Conservation (phyloP, 495 filamentous ascomycete species). For the Daldinia grandis region DNA sequence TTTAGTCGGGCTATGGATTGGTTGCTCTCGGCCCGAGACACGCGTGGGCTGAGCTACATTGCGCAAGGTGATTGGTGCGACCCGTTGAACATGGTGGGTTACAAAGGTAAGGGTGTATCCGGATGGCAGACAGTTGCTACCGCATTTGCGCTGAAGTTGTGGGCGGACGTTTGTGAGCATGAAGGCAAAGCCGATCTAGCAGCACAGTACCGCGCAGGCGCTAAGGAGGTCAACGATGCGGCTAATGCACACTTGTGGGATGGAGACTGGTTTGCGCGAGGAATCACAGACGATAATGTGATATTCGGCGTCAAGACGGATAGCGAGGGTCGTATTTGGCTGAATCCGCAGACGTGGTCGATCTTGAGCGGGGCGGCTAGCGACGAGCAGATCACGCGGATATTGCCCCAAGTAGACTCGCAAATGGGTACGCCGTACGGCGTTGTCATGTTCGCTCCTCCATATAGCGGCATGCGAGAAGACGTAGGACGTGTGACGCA, state of each 20-base stretch:
- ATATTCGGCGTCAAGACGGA: constrained; percentile 60
- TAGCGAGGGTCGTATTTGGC: constrained; percentile 63
- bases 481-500: constrained; percentile 67
- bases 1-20: constrained; percentile 64
- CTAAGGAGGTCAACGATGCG: constrained; percentile 56
- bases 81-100: constrained; percentile 68
- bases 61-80: constrained; percentile 68
- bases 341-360: constrained; percentile 64
- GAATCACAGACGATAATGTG: constrained; percentile 64
- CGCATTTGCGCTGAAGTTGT: constrained; percentile 58
- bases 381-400: constrained; percentile 51
- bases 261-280: constrained; percentile 64
- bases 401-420: constrained; percentile 59
- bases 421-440: constrained; percentile 63
- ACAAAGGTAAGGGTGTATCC: constrained; percentile 63
- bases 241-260: constrained; percentile 65
- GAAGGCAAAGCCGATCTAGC: constrained; percentile 52
- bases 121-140: constrained; percentile 66
- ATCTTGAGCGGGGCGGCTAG: constrained; percentile 62
- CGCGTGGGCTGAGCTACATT: constrained; percentile 64
- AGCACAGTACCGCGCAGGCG: constrained; percentile 53
- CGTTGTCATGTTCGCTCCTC: constrained; percentile 62
- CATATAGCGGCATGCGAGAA: constrained; percentile 63
- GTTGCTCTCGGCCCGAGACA: constrained; percentile 57
- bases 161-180: constrained; percentile 61